Percentiles rank a stretch among this genome's conserved stretches.
phyloP scores from a whole-genome alignment of 345 rosid species.

The Gynandropsis gynandra region DNA sequence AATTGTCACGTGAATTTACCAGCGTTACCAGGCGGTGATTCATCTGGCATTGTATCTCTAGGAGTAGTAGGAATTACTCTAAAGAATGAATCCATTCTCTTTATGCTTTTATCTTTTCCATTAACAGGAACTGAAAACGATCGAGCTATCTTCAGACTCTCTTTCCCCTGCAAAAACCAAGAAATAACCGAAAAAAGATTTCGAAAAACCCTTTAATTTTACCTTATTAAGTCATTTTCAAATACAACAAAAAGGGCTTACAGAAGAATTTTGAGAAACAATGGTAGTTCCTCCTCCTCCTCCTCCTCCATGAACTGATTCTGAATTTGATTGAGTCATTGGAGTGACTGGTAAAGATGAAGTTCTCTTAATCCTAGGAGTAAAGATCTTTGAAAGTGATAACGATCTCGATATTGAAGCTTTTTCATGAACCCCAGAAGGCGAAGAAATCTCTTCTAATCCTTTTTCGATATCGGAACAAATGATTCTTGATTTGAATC shows the following conservation, averaged over 20 bases:
- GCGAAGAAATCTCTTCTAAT: slow-evolving; percentile 29
- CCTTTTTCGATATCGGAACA: slow-evolving; percentile 53
- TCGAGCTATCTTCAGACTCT: slow-evolving; percentile 42
- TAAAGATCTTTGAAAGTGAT: slow-evolving; percentile 73
- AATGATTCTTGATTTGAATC: slow-evolving; percentile 36
- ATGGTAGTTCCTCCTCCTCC: slow-evolving; percentile 38
- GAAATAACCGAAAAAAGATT: slow-evolving; percentile 10
- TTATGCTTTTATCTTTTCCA: slow-evolving; percentile 53
- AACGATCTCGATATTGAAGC: slow-evolving; percentile 66
- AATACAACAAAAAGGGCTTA: slow-evolving; percentile 33
- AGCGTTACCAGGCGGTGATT: slow-evolving; percentile 35
- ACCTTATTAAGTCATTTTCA: background rate
- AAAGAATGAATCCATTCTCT: slow-evolving; percentile 85
- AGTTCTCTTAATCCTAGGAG: slow-evolving; percentile 72
- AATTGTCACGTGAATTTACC: slow-evolving; percentile 31
- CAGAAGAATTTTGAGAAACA: slow-evolving; percentile 41
- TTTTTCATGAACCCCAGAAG: slow-evolving; percentile 40
- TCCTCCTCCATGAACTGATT: slow-evolving; percentile 41
- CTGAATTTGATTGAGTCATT: slow-evolving; percentile 34
- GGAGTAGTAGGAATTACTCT: slow-evolving; percentile 81
- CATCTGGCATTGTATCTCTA: slow-evolving; percentile 34
- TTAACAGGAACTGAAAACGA: slow-evolving; percentile 80
- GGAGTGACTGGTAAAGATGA: slow-evolving; percentile 75
- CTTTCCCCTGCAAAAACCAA: slow-evolving; percentile 51
- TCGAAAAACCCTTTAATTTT: background rate